Percentiles rank a stretch among this genome's conserved stretches.
Conservation (phyloP, 2,329 filamentous ascomycete genomes). For the Orbilia brochopaga region DNA sequence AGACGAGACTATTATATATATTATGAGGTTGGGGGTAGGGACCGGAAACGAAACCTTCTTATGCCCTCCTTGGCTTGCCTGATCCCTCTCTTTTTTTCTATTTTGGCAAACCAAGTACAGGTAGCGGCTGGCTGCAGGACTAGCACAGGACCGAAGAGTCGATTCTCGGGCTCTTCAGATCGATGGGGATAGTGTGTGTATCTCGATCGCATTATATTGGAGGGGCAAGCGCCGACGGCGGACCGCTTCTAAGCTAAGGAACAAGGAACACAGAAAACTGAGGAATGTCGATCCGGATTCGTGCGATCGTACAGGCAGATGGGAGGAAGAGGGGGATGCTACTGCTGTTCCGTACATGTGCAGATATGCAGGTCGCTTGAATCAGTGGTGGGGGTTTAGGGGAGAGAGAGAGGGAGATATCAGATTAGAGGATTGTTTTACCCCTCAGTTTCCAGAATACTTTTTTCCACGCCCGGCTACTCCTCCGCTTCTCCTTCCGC, state of each 20-base stretch:
- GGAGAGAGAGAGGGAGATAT: conserved; percentile 2
- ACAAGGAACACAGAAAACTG: conserved; percentile 12
- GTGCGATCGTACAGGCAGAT: conserved; percentile 6
- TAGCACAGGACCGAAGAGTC: conserved; percentile 39
- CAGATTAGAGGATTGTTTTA: conserved; percentile 24
- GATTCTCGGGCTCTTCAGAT: conserved; percentile 23
- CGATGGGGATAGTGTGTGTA: conserved; percentile 21
- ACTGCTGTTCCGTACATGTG: conserved; percentile 18
- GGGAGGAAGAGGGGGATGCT: conserved; percentile 16
- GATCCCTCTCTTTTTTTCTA: conserved; percentile 35
- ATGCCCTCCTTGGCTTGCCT: conserved; percentile 40
- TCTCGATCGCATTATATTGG: conserved; percentile 35
- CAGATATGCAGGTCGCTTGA: conserved; percentile 9
- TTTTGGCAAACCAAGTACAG: conserved; percentile 25
- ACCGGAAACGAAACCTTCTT: conserved; percentile 32
- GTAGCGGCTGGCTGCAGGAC: conserved; percentile 41
- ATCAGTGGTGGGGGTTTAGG: conserved; percentile 12
- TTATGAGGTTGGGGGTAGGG: conserved; percentile 41
- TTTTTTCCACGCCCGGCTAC: conserved; percentile 59
- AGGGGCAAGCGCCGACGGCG: not conserved
- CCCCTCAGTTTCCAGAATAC: conserved; percentile 13
- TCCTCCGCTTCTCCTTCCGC: conserved; percentile 65
- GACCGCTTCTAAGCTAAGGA: conserved; percentile 19
- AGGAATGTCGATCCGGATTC: conserved; percentile 32
- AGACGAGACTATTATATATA: conserved; percentile 33